phyloP scores from a whole-genome alignment of 371 early-diverging fungal genomes.

The Mucor plumbeus region DNA sequence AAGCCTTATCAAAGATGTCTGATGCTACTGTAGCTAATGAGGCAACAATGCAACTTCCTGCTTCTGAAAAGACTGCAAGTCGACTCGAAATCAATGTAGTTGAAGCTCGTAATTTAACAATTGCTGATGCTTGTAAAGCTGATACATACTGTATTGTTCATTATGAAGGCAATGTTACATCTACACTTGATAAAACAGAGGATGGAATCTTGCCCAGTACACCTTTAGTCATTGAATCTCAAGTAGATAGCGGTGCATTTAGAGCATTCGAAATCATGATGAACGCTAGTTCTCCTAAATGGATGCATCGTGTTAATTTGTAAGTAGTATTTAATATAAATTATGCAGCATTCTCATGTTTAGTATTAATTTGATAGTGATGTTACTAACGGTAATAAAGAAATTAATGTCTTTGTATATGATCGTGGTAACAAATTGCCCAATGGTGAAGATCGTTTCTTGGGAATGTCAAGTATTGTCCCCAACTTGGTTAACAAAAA shows the following conservation, averaged over 20 bases:
- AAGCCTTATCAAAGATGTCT: slow-evolving; percentile 11
- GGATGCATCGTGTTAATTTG: slow-evolving; percentile 76
- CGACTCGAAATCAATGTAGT: slow-evolving; percentile 40
- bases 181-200: slow-evolving; percentile 40
- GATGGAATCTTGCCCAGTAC: slow-evolving; percentile 17
- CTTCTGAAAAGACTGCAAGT: slow-evolving; percentile 34
- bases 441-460: slow-evolving; percentile 58
- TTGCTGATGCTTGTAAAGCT: slow-evolving; percentile 44
- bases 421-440: slow-evolving; percentile 56
- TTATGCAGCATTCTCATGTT: neutral
- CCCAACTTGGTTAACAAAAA: slow-evolving; percentile 63
- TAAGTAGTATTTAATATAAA: slow-evolving; percentile 36
- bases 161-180: slow-evolving; percentile 51
- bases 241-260: slow-evolving; percentile 20
- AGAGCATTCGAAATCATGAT: slow-evolving; percentile 45
- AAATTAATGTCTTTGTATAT: slow-evolving; percentile 67
- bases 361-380: slow-evolving; percentile 47
- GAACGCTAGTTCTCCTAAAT: slow-evolving; percentile 58
- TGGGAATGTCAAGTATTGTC: slow-evolving; percentile 67
- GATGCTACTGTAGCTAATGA: neutral
- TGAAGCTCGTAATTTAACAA: slow-evolving; percentile 53
- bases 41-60: slow-evolving; percentile 1
- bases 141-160: slow-evolving; percentile 56
- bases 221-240: slow-evolving; percentile 3
- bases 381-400: slow-evolving; percentile 64